A percentile compares a stretch with the other conserved stretches of the same genome.
phyloP scores from a whole-genome alignment of 805 yeast genomes.

The Candida corydali region DNA sequence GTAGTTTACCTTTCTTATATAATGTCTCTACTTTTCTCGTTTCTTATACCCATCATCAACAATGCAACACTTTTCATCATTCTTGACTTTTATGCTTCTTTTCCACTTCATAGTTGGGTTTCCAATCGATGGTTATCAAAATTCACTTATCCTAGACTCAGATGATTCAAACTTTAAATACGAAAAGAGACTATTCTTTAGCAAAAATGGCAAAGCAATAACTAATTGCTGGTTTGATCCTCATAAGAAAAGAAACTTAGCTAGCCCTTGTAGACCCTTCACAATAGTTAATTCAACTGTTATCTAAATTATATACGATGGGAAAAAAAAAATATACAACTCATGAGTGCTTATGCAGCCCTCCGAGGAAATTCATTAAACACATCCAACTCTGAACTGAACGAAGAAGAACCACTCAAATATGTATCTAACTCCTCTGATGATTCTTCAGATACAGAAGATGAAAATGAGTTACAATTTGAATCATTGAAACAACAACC shows the following conservation, averaged over 20 bases:
- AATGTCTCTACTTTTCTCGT: neutral
- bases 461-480: neutral
- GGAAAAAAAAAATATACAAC: constrained; percentile 1
- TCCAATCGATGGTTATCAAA: too few relatives aligned
- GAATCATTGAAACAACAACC: neutral
- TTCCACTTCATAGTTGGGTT: too few relatives aligned
- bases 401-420: constrained; percentile 14
- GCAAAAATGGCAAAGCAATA: neutral
- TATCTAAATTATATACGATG: too few relatives aligned
- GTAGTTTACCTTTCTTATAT: neutral
- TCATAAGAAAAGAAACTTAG: neutral
- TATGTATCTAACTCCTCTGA: constrained; percentile 28
- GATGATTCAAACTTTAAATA: neutral
- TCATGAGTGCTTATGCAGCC: constrained; percentile 35
- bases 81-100: too few relatives aligned
- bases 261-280: neutral
- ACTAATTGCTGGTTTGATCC: neutral
- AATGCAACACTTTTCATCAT: too few relatives aligned
- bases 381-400: constrained; percentile 7
- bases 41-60: too few relatives aligned
- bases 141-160: neutral
- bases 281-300: neutral
- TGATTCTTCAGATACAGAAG: constrained; percentile 15
- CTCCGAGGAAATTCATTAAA: constrained; percentile 15
- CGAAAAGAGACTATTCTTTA: neutral